Evolutionary conservation across 306 rosid genomes (phyloP).

Genomic region (Casuarina equisetifolia): DNA sequence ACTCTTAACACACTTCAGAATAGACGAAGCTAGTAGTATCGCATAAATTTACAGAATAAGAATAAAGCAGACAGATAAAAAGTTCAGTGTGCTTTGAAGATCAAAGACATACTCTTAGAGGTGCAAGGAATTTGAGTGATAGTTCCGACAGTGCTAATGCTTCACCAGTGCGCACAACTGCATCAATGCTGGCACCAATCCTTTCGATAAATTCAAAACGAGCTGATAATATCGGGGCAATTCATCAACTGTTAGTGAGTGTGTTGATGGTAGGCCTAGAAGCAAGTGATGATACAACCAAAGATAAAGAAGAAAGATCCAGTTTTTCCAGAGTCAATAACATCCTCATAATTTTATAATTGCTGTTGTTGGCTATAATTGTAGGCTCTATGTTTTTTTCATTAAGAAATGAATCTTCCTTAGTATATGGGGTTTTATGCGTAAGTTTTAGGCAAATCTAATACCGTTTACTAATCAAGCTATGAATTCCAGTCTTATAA

Average conservation of each 20-base stretch:
- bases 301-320: no score
- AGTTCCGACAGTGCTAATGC: conserved; percentile 76
- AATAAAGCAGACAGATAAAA: neutral
- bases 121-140: conserved; percentile 78
- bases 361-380: neutral
- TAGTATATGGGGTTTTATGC: neutral
- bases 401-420: neutral
- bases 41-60: neutral
- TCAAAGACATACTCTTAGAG: conserved; percentile 64
- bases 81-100: neutral
- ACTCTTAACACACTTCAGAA: conserved; percentile 7
- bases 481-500: neutral
- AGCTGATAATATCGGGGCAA: conserved; percentile 46
- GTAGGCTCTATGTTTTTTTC: neutral
- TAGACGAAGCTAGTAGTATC: neutral
- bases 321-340: neutral
- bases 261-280: neutral
- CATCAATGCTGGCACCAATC: conserved; percentile 60
- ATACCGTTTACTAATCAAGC: neutral
- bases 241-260: conserved; percentile 14
- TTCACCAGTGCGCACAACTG: conserved; percentile 63
- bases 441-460: neutral
- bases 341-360: neutral
- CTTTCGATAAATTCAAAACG: conserved; percentile 71
- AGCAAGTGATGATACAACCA: no score